These are phyloP conservation scores for Verticillium nubilum DNA, from an alignment of 2,329 filamentous ascomycete species.

Conservation along the genomic window DNA sequence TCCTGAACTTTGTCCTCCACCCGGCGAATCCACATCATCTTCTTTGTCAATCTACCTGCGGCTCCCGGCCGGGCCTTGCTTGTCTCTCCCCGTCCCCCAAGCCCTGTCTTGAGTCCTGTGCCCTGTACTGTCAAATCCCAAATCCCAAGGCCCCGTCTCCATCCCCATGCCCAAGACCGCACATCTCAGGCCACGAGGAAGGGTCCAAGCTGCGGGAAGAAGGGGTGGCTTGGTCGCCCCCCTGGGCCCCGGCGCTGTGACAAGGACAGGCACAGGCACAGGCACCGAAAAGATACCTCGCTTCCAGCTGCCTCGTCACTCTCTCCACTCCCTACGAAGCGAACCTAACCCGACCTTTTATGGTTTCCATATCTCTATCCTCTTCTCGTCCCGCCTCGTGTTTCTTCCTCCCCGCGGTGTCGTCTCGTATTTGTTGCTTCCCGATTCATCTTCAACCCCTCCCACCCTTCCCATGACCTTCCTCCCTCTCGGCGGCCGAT, in stretches of 20 bases:
- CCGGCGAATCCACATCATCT: not conserved
- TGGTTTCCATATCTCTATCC: not conserved
- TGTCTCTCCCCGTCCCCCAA: not conserved
- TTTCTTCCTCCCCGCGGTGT: not conserved
- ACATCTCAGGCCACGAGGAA: not conserved
- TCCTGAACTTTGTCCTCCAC: not conserved
- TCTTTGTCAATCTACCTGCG: constrained; percentile 2
- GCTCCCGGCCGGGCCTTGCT: not conserved
- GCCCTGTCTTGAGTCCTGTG: not conserved
- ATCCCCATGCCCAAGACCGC: not conserved
- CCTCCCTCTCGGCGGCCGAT: not conserved
- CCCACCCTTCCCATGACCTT: not conserved
- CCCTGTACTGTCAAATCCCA: not conserved
- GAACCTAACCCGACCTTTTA: not conserved
- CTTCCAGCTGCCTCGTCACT: not conserved
- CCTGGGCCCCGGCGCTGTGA: not conserved
- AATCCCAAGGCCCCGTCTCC: not conserved
- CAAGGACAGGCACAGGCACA: not conserved
- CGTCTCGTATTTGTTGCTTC: not conserved
- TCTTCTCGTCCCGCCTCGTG: not conserved
- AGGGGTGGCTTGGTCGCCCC: not conserved
- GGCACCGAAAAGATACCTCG: not conserved
- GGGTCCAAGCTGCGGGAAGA: not conserved
- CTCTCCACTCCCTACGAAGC: not conserved
- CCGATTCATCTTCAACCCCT: not conserved